Base-by-base conservation (phyloP, 2,329 filamentous ascomycete species). In the Didymella arachidicola region DNA sequence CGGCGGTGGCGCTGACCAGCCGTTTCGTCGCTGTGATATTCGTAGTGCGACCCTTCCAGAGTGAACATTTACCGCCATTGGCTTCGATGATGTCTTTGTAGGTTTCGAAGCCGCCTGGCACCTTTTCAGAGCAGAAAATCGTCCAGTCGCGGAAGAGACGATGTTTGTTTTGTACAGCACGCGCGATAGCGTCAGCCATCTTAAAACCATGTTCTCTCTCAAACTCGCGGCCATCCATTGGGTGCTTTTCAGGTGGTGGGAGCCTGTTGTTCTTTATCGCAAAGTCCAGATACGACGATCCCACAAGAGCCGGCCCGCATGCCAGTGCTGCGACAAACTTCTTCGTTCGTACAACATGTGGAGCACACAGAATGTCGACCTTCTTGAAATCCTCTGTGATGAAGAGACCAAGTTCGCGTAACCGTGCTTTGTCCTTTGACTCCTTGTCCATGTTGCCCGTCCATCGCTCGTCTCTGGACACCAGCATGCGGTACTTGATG, bases 251-350 rank as follows among this genome's bases (percentile, higher is more conserved):
- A 0, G 88, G 81, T 22, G 88, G 79, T 0, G 89, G 86, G 8
- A 91, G 73, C 69, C 87, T 82, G 62, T 89, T 86, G 30, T 86
- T 82, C 44, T 90, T 86, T 11, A 98, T 82, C 45, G 90, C 92
- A 25, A 86, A 82, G 55, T 94, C 90, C 57, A 99, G 86, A 75
- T 92, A 99, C 8, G 86, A 83, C 0, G 89, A 90, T 44, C 87
- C 88, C 53, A 98, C 84, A 42, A 98, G 86, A 1, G 86, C 84
- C 0, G 93, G 92, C 0, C 91, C 93, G 59, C 87, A 88, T 18
- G 95, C 93, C 27, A 99, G 80, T 12, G 93, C 92, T 61, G 89
- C 90, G 48, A 98, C 88, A 73, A 99, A 99, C 73, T 99, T 99
- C 74, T 92, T 88, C 0, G 95, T 99, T 36, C 95, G 89, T 32